Conservation (phyloP, 176 grass and related monocot genomes). For the Aechmea fasciata region DNA sequence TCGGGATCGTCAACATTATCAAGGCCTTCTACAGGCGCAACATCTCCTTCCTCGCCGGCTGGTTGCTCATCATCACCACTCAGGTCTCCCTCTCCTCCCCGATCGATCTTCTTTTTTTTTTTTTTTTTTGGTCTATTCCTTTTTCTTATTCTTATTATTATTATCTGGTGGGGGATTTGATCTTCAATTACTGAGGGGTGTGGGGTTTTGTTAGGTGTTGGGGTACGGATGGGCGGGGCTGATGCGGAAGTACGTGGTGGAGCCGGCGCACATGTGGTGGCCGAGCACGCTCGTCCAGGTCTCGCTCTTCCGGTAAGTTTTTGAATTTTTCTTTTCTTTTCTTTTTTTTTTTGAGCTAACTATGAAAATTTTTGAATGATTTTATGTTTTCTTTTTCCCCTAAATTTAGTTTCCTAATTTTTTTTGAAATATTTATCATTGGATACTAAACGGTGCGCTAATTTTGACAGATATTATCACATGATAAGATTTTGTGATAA, state of each 20-base stretch:
- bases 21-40: slow-evolving; percentile 48
- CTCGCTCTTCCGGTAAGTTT: slow-evolving; percentile 60
- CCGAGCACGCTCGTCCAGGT: slow-evolving; percentile 62
- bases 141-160: background rate
- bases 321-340: background rate
- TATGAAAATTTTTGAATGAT: too few relatives aligned
- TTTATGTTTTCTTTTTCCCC: too few relatives aligned
- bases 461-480: too few relatives aligned
- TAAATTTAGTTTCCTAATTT: too few relatives aligned
- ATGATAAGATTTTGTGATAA: too few relatives aligned
- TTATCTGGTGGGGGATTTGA: background rate
- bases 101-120: background rate
- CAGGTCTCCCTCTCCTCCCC: slow-evolving; percentile 22
- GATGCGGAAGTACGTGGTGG: slow-evolving; percentile 88
- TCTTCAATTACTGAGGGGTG: background rate
- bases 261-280: slow-evolving; percentile 97
- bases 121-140: background rate
- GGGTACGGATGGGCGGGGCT: slow-evolving; percentile 94
- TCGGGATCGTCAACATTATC: slow-evolving; percentile 50
- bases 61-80: slow-evolving; percentile 51
- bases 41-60: slow-evolving; percentile 46
- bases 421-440: too few relatives aligned
- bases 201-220: slow-evolving; percentile 24
- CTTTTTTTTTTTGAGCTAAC: background rate
- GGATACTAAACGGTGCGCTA: too few relatives aligned